phyloP scores from a whole-genome alignment of 1,284 basidiomycete species.

The Leccinum pachyderme region DNA sequence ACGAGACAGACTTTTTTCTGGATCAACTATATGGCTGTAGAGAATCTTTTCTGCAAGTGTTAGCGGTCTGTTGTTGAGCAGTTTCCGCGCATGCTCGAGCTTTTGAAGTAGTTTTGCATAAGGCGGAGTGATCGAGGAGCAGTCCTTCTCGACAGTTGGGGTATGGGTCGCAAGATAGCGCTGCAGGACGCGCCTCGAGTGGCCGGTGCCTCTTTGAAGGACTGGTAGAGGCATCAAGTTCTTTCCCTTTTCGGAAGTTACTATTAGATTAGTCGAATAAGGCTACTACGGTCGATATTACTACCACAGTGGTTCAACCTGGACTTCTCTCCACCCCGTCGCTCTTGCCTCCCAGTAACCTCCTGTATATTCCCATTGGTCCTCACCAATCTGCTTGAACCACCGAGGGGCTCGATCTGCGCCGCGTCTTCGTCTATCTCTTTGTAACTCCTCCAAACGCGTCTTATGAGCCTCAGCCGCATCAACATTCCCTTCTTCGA shows the following conservation, averaged over 20 bases:
- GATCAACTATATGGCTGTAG: constrained; percentile 89
- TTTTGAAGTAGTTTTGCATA: constrained; percentile 79
- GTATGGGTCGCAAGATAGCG: constrained; percentile 56
- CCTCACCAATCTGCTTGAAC: constrained; percentile 70
- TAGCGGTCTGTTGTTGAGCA: constrained; percentile 71
- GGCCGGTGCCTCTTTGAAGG: constrained; percentile 17
- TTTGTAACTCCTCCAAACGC: constrained; percentile 71
- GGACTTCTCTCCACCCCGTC: constrained; percentile 55
- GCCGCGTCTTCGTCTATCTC: constrained; percentile 61
- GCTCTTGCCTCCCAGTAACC: constrained; percentile 82
- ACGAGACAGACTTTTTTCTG: constrained; percentile 67
- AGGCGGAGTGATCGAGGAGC: constrained; percentile 84
- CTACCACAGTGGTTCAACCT: constrained; percentile 63
- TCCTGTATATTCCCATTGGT: constrained; percentile 68
- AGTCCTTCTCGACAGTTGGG: constrained; percentile 58
- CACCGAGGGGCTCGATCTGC: constrained; percentile 61
- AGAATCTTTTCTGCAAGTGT: constrained; percentile 98
- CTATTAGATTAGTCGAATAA: background rate
- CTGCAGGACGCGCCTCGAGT: constrained; percentile 12
- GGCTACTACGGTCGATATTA: background rate
- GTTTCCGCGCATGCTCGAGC: constrained; percentile 67
- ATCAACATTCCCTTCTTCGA: constrained; percentile 81
- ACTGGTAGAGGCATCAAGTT: background rate
- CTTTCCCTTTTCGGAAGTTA: constrained; percentile 13
- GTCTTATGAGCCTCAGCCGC: constrained; percentile 76